Conservation (phyloP, 495 filamentous ascomycete species). For the Penicillium paxilli region DNA sequence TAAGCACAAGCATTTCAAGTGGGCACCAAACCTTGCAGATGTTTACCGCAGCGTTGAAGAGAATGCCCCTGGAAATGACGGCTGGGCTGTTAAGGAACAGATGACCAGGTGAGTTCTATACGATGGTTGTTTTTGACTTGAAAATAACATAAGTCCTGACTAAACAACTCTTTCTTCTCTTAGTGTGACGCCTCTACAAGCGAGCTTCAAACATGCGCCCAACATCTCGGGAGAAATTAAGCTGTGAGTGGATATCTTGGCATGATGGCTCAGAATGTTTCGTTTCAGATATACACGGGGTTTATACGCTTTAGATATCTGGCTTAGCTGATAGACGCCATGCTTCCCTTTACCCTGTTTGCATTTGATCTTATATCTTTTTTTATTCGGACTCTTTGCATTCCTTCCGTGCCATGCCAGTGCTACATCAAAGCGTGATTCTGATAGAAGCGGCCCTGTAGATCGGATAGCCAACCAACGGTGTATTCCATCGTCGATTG, state of each 20-base stretch:
- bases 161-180: background rate
- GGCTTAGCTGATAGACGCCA: slow-evolving; percentile 32
- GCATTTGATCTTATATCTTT: slow-evolving; percentile 13
- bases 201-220: slow-evolving; percentile 86
- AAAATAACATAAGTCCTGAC: background rate
- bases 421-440: too few species aligned
- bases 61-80: slow-evolving; percentile 82
- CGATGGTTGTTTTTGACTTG: background rate
- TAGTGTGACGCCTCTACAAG: slow-evolving; percentile 87
- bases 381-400: slow-evolving; percentile 4
- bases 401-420: too few species aligned
- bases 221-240: slow-evolving; percentile 73
- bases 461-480: slow-evolving; percentile 38
- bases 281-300: slow-evolving; percentile 28
- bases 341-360: slow-evolving; percentile 17
- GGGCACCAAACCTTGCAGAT: slow-evolving; percentile 85
- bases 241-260: slow-evolving; percentile 71
- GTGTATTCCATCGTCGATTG: slow-evolving; percentile 80
- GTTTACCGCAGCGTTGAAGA: slow-evolving; percentile 82
- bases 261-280: slow-evolving; percentile 19
- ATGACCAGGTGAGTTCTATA: slow-evolving; percentile 73
- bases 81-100: slow-evolving; percentile 87
- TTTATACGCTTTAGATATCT: slow-evolving; percentile 29
- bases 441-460: slow-evolving; percentile 45
- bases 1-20: slow-evolving; percentile 87